These are phyloP conservation scores for Quercus glauca DNA, from an alignment of 306 rosid genomes.

Conservation along the genomic window DNA sequence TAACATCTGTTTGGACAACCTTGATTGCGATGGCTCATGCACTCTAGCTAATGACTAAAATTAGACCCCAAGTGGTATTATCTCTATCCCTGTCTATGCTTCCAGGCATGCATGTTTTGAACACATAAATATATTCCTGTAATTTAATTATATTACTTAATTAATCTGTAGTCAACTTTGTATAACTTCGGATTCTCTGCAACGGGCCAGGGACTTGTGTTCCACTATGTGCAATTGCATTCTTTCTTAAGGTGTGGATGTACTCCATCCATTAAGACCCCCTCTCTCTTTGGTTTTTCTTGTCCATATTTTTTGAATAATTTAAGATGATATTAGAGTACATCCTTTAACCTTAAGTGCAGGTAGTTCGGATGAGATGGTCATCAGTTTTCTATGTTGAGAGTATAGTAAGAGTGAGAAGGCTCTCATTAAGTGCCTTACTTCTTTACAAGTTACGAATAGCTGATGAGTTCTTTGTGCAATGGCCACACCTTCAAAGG, in stretches of 20 bases:
- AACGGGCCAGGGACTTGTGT: slow-evolving; percentile 95
- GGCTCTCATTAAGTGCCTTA: slow-evolving; percentile 82
- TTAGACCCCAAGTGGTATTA: slow-evolving; percentile 91
- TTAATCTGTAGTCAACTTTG: background rate
- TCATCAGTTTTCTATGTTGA: slow-evolving; percentile 86
- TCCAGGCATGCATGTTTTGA: slow-evolving; percentile 8
- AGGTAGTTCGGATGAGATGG: slow-evolving; percentile 78
- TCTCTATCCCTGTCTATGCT: slow-evolving; percentile 7
- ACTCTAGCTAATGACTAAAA: slow-evolving; percentile 73
- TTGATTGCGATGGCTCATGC: slow-evolving; percentile 60
- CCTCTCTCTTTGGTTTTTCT: background rate
- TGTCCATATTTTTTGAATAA: slow-evolving; percentile 11
- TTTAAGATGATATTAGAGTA: slow-evolving; percentile 15
- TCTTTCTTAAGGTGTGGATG: slow-evolving; percentile 62
- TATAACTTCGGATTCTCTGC: slow-evolving; percentile 64
- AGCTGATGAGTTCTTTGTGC: slow-evolving; percentile 89
- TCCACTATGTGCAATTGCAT: slow-evolving; percentile 79
- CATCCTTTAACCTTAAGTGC: slow-evolving; percentile 18
- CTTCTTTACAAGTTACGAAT: slow-evolving; percentile 72
- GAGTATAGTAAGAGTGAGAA: slow-evolving; percentile 94
- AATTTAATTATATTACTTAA: too few relatives aligned
- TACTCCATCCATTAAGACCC: background rate
- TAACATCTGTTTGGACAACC: slow-evolving; percentile 88
- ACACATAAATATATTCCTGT: background rate
- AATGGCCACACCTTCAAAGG: slow-evolving; percentile 75